phyloP scores from a whole-genome alignment of 768 basidiomycete genomes.

The Lentinula aciculospora region DNA sequence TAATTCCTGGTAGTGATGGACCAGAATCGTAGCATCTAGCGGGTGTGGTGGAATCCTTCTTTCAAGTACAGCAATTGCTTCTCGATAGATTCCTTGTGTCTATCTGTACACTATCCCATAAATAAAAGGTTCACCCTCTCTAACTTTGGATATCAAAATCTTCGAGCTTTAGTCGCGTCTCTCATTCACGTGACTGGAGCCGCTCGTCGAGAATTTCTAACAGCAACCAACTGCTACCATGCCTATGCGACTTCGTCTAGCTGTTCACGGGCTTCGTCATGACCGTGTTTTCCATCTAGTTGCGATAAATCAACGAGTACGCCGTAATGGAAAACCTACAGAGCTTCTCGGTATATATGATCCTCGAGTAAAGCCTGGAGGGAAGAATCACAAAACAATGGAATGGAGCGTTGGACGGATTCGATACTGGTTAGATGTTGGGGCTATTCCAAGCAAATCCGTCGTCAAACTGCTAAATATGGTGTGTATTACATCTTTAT shows the following conservation, averaged over 20 bases:
- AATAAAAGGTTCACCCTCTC: too few relatives aligned
- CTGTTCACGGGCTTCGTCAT: conserved; percentile 74
- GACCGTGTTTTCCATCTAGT: conserved; percentile 81
- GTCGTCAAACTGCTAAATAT: conserved; percentile 73
- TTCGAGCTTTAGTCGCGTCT: too few relatives aligned
- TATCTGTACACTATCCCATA: background rate
- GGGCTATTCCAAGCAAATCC: conserved; percentile 76
- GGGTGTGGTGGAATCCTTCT: background rate
- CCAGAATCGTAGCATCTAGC: conserved; percentile 13
- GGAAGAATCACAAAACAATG: conserved; percentile 60
- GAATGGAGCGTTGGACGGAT: conserved; percentile 92
- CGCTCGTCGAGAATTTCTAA: background rate
- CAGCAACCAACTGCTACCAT: conserved; percentile 29
- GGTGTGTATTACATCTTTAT: conserved; percentile 42
- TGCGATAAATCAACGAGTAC: conserved; percentile 64
- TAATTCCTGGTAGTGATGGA: conserved; percentile 34
- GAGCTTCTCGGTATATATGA: conserved; percentile 85
- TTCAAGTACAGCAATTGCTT: background rate
- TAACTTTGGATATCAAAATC: too few relatives aligned
- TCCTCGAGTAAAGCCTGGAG: conserved; percentile 47
- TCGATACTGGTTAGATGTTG: conserved; percentile 81
- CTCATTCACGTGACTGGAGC: background rate
- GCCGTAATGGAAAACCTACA: conserved; percentile 80
- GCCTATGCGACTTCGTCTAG: conserved; percentile 82
- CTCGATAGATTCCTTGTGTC: background rate